These are phyloP conservation scores for Amborella trichopoda DNA, from an alignment of 164 flowering plant genomes.

Conservation along the genomic window DNA sequence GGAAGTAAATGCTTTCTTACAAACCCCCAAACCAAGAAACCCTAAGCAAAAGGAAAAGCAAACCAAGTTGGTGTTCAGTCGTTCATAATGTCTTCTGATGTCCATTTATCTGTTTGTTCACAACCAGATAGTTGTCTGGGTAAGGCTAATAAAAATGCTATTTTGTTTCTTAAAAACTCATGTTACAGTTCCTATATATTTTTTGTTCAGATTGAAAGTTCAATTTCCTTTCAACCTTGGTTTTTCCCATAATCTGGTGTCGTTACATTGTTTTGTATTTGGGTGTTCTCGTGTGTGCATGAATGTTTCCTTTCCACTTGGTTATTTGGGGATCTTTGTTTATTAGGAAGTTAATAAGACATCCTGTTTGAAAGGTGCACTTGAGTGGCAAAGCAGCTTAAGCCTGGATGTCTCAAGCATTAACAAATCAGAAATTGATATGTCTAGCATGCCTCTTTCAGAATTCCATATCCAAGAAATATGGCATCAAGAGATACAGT, in stretches of 20 bases:
- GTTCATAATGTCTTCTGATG: too few species aligned
- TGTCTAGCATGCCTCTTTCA: conserved; percentile 41
- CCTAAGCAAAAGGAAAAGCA: not conserved
- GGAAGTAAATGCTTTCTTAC: not conserved
- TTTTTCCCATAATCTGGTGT: too few species aligned
- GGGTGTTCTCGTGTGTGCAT: not conserved
- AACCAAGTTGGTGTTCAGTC: not conserved
- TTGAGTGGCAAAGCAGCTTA: conserved; percentile 29
- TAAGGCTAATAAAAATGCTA: too few species aligned
- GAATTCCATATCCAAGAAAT: conserved; percentile 67
- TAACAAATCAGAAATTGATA: conserved; percentile 29
- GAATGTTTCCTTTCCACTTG: not conserved
- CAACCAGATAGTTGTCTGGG: too few species aligned
- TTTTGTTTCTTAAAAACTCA: too few species aligned
- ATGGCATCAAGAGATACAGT: conserved; percentile 27
- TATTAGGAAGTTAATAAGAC: conserved; percentile 30
- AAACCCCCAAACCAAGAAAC: not conserved
- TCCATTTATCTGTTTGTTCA: too few species aligned
- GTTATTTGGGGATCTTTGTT: not conserved
- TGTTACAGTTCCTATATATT: too few species aligned
- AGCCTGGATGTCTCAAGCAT: conserved; percentile 27
- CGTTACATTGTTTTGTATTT: not conserved
- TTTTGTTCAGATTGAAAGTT: too few species aligned
- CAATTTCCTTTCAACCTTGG: too few species aligned
- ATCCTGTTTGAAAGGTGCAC: conserved; percentile 16